Evolutionary conservation across 805 yeast genomes (phyloP).

Genomic region (Candida khao-thaluensis): DNA sequence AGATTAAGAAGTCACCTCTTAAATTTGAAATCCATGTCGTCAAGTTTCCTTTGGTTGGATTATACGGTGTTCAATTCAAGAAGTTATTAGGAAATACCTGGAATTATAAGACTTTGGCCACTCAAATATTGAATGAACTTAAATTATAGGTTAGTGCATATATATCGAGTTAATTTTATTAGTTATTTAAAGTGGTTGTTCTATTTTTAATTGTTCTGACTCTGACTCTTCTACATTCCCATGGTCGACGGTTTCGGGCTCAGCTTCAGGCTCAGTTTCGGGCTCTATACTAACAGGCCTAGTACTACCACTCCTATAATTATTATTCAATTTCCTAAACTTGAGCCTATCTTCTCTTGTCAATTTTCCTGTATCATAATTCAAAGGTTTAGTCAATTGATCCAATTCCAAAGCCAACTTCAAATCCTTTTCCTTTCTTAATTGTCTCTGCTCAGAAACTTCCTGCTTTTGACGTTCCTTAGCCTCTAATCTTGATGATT

Average conservation of each 20-base stretch:
- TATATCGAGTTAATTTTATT: neutral
- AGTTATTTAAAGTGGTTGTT: neutral
- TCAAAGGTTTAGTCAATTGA: constrained; percentile 12
- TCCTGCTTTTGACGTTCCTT: constrained; percentile 51
- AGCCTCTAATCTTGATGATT: constrained; percentile 72
- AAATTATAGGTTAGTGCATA: constrained; percentile 30
- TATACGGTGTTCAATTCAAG: constrained; percentile 94
- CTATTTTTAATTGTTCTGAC: constrained; percentile 1
- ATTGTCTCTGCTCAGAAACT: constrained; percentile 45
- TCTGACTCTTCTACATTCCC: too few species aligned
- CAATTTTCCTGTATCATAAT: constrained; percentile 21
- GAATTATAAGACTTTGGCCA: constrained; percentile 89
- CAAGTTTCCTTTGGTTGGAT: constrained; percentile 84
- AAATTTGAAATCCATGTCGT: constrained; percentile 90
- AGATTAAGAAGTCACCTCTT: constrained; percentile 50
- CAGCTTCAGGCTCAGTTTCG: neutral
- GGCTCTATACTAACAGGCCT: neutral
- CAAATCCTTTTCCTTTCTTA: constrained; percentile 41
- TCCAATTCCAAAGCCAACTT: constrained; percentile 39
- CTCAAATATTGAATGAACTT: constrained; percentile 73
- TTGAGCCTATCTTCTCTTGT: constrained; percentile 35
- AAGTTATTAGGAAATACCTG: constrained; percentile 91
- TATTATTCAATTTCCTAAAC: constrained; percentile 24
- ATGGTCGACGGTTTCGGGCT: too few species aligned
- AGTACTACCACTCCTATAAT: constrained; percentile 1